Base-by-base conservation (phyloP, 345 rosid species). In the Lumnitzera littorea region DNA sequence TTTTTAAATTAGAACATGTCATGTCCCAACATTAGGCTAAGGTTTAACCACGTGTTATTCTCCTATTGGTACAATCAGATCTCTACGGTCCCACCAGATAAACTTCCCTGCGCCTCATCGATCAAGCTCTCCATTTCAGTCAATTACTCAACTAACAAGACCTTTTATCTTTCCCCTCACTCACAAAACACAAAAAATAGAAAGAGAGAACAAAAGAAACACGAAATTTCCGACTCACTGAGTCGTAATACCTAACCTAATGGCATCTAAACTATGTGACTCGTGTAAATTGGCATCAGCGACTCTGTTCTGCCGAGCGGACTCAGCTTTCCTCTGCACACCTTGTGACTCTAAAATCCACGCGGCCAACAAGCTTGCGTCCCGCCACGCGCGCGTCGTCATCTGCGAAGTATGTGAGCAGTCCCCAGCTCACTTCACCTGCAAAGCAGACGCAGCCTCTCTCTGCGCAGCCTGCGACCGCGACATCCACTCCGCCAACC, bases 391-490 rank as follows among this genome's bases (percentile, higher is more conserved):
- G 43, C 96, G 99, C 16, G 97, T 90, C 15, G 79, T 85, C 82
- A 55, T 94, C 12, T 94, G 99, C 62, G 92, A 84, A 67, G 99
- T 94, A n/a, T 95, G 99, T 58, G 99, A 95, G 81, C 99, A 95
- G 65, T 96, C 95, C 0, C 99, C 99, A 0, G 97, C 99, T 3
- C 82, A 88, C 67, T 92, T 95, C 70, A 95, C 96, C 56, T 95
- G 99, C 82, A 86, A 87, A 70, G 99, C 97, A 1, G 99, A 95
- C 65, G 97, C 99, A 1, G 99, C 99, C n/a, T 86, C 99, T 14
- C 89, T 95, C 57, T 95, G 99, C 76, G 69, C 81, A 74, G 73
- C 91, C 60, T 95, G 99, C 64, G 99, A 95, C 86, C 89, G 84
- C 0, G 97, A 95, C 66, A 95, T 95, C 75, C 99, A 95, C 85